Percentiles rank a stretch among this genome's conserved stretches.
Evolutionary conservation across 176 grass and related monocot genomes (phyloP).

Genomic region (Puya raimondii): DNA sequence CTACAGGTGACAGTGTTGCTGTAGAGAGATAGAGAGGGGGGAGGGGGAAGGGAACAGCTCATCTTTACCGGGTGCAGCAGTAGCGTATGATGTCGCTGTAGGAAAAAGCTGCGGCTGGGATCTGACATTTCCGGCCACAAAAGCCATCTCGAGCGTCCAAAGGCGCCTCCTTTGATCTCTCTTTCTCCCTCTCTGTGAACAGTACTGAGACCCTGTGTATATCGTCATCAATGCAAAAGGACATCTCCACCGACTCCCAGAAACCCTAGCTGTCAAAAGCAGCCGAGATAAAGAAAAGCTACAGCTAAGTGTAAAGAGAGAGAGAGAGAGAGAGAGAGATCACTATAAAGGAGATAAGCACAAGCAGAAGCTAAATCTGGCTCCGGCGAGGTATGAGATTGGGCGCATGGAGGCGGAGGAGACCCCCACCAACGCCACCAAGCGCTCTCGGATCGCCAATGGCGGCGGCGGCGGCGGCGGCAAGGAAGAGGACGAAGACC

Average conservation of each 20-base stretch:
- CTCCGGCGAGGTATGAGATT: background rate
- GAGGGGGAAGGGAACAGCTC: too few relatives aligned
- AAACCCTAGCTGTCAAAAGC: background rate
- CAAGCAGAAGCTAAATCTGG: background rate
- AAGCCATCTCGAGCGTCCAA: background rate
- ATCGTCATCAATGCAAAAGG: slow-evolving; percentile 7
- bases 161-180: background rate
- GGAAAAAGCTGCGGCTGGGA: background rate
- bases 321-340: background rate
- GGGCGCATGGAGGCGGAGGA: slow-evolving; percentile 1
- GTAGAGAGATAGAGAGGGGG: too few relatives aligned
- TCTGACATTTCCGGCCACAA: slow-evolving; percentile 1
- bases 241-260: background rate
- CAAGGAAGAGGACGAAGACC: background rate
- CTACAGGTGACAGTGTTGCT: too few relatives aligned
- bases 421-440: background rate
- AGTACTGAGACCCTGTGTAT: background rate
- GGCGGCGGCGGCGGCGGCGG: background rate
- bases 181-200: background rate
- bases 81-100: too few relatives aligned
- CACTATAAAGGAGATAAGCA: background rate
- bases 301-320: background rate
- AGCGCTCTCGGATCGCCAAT: background rate
- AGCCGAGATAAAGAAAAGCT: background rate
- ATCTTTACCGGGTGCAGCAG: too few relatives aligned